Percentiles rank a stretch among this genome's conserved stretches.
These are phyloP conservation scores for Laguncularia racemosa DNA, from an alignment of 345 rosid genomes.

Conservation along the genomic window DNA sequence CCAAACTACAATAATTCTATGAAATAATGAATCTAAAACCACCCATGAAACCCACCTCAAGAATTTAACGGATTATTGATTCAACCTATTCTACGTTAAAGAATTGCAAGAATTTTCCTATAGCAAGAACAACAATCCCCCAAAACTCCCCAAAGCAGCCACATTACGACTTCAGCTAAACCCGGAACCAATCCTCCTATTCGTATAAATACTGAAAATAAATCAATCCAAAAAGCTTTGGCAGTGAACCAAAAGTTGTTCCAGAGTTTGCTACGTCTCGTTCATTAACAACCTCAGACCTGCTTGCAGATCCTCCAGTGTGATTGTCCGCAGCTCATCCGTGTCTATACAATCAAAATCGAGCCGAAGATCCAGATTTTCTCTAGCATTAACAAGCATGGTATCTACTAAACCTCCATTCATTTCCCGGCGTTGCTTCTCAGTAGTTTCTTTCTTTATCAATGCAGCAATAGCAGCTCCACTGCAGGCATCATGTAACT, in stretches of 20 bases:
- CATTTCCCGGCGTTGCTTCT: slow-evolving; percentile 85
- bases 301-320: slow-evolving; percentile 63
- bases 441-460: slow-evolving; percentile 64
- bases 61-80: no score
- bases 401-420: slow-evolving; percentile 90
- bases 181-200: no score
- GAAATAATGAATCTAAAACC: no score
- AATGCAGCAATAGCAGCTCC: slow-evolving; percentile 50
- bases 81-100: no score
- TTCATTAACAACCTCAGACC: slow-evolving; percentile 48
- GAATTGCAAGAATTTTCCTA: slow-evolving; percentile 1
- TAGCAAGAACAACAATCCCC: not conserved
- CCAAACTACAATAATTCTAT: no score
- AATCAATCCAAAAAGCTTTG: no score
- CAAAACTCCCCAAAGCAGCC: no score
- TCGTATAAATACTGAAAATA: no score
- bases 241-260: not conserved
- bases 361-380: slow-evolving; percentile 78
- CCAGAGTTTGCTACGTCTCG: slow-evolving; percentile 1
- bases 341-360: slow-evolving; percentile 70
- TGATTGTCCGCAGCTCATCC: slow-evolving; percentile 61
- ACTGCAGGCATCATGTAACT: slow-evolving; percentile 58
- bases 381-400: slow-evolving; percentile 83
- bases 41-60: no score
- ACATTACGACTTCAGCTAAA: no score